These are phyloP conservation scores for Cyclospora cayetanensis DNA, from an alignment of 169 alveolate genomes.

Conservation along the genomic window DNA sequence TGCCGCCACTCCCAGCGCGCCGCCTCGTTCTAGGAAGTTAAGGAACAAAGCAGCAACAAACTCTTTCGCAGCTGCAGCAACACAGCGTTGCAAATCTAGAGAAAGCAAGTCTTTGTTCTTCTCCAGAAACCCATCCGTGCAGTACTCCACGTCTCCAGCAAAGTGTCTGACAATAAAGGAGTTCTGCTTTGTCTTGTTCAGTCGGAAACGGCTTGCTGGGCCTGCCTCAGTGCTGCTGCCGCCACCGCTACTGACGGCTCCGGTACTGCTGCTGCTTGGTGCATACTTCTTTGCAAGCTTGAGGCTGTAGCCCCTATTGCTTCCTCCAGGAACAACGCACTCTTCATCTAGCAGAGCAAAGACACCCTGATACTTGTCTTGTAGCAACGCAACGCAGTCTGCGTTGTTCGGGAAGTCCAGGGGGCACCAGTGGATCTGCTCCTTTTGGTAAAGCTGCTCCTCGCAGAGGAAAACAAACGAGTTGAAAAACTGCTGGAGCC, in stretches of 20 bases:
- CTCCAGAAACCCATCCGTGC: constrained; percentile 93
- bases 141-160: constrained; percentile 97
- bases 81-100: constrained; percentile 69
- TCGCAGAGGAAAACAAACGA: constrained; percentile 96
- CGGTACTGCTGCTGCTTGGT: not conserved
- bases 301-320: constrained; percentile 85
- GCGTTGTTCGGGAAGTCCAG: constrained; percentile 97
- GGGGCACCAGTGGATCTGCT: constrained; percentile 93
- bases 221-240: not conserved
- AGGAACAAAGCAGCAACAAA: constrained; percentile 1
- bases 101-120: constrained; percentile 96
- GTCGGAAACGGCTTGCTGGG: constrained; percentile 80
- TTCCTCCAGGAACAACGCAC: constrained; percentile 92
- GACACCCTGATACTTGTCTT: constrained; percentile 83
- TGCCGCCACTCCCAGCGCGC: not conserved
- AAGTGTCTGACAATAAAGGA: constrained; percentile 93
- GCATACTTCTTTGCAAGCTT: constrained; percentile 83
- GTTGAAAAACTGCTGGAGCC: constrained; percentile 93
- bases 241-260: not conserved
- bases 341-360: constrained; percentile 95
- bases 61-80: constrained; percentile 28
- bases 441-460: constrained; percentile 74
- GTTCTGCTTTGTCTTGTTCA: constrained; percentile 84
- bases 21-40: constrained; percentile 32
- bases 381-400: constrained; percentile 95